A percentile compares a stretch with the other conserved stretches of the same genome.
These are phyloP conservation scores for Onygena corvina DNA, from an alignment of 2,329 filamentous ascomycete species.

Conservation along the genomic window DNA sequence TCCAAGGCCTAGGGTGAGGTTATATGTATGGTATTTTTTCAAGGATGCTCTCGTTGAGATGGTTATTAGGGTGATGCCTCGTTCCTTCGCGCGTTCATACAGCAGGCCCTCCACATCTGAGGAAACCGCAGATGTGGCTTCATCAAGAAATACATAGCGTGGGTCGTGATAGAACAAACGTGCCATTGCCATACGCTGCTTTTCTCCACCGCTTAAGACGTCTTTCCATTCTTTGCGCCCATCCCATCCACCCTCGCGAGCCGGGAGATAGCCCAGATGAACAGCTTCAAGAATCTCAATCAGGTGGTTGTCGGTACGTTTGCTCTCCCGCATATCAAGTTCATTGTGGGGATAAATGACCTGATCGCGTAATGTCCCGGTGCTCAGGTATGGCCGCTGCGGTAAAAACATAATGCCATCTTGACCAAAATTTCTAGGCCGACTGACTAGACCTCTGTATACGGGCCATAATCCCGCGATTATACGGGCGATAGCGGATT, in stretches of 20 bases:
- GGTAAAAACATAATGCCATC: conserved; percentile 99
- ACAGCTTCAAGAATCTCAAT: conserved; percentile 69
- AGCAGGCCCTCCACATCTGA: conserved; percentile 87
- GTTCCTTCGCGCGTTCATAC: conserved; percentile 86
- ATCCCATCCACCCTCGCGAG: conserved; percentile 92
- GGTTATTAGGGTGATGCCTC: conserved; percentile 88
- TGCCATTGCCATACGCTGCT: conserved; percentile 88
- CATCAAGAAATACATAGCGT: conserved; percentile 84
- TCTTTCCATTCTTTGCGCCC: conserved; percentile 98
- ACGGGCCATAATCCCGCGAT: conserved; percentile 91
- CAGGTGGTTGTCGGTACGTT: conserved; percentile 66
- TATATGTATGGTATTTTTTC: conserved; percentile 91
- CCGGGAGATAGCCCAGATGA: conserved; percentile 73
- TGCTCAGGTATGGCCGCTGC: conserved; percentile 81
- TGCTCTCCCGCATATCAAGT: conserved; percentile 76
- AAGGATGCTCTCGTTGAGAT: conserved; percentile 89
- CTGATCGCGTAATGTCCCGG: conserved; percentile 87
- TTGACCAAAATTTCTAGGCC: conserved; percentile 64
- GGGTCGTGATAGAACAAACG: conserved; percentile 89
- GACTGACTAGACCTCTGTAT: conserved; percentile 81
- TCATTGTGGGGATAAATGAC: conserved; percentile 96
- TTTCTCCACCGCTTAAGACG: conserved; percentile 91
- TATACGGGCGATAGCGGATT: conserved; percentile 75
- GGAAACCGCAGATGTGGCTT: conserved; percentile 87
- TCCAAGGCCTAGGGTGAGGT: conserved; percentile 71